These are phyloP conservation scores for Recurvomyces mirabilis DNA, from an alignment of 495 filamentous ascomycete species.

Conservation along the genomic window DNA sequence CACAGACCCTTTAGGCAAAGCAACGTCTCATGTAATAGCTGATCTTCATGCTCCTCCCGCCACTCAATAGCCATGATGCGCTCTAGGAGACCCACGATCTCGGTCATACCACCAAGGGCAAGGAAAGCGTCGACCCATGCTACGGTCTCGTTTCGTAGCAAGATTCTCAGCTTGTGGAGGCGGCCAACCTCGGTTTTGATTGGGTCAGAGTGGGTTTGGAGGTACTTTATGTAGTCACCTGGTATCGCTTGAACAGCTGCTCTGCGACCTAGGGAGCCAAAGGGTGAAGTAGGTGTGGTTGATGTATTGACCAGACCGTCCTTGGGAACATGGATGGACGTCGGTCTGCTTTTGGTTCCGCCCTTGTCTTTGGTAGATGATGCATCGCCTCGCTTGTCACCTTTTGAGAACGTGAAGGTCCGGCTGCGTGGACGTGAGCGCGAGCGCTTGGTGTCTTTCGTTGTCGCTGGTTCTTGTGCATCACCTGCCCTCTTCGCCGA, in stretches of 20 bases:
- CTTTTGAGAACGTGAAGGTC: conserved; percentile 64
- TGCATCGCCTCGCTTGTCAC: conserved; percentile 30
- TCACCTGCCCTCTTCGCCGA: conserved; percentile 2
- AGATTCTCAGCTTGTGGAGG: conserved; percentile 80
- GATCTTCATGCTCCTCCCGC: conserved; percentile 96
- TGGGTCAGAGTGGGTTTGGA: conserved; percentile 65
- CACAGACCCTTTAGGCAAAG: conserved; percentile 91
- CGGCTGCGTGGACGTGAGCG: conserved; percentile 51
- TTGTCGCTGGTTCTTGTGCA: conserved; percentile 2
- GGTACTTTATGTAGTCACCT: conserved; percentile 70
- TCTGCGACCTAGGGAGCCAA: conserved; percentile 36
- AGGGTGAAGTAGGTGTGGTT: conserved; percentile 28
- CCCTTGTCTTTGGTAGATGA: conserved; percentile 44
- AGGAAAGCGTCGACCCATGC: conserved; percentile 91
- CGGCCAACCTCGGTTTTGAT: conserved; percentile 82
- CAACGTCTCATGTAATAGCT: conserved; percentile 78
- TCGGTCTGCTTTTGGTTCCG: conserved; percentile 37
- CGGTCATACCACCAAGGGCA: conserved; percentile 77
- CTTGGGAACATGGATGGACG: conserved; percentile 33
- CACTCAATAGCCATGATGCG: conserved; percentile 91
- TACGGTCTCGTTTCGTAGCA: conserved; percentile 88
- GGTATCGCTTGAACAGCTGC: conserved; percentile 39
- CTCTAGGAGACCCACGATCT: conserved; percentile 74
- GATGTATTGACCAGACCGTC: neutral
- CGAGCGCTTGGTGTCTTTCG: conserved; percentile 22